phyloP scores from a whole-genome alignment of 2,329 filamentous ascomycete species.

The Pyrenophora graminea region DNA sequence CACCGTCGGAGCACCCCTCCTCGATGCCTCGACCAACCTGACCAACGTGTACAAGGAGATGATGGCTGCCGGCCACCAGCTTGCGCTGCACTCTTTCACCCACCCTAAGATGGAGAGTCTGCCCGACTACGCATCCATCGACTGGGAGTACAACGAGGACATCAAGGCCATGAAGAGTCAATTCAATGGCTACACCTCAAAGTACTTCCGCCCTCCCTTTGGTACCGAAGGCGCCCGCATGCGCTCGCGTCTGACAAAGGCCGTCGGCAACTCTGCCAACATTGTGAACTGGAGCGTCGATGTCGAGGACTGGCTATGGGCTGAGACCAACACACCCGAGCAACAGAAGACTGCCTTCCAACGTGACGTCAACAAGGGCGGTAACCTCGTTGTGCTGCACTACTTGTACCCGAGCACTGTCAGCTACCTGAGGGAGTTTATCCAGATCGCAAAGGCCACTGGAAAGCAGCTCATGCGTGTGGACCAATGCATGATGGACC shows the following conservation, averaged over 20 bases:
- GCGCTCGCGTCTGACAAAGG: slow-evolving; percentile 63
- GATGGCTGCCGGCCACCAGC: slow-evolving; percentile 65
- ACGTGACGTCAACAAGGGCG: slow-evolving; percentile 65
- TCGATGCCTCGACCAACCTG: slow-evolving; percentile 64
- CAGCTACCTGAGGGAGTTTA: slow-evolving; percentile 66
- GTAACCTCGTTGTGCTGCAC: slow-evolving; percentile 70
- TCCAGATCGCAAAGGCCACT: slow-evolving; percentile 64
- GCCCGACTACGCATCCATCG: slow-evolving; percentile 57
- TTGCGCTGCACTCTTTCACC: slow-evolving; percentile 70
- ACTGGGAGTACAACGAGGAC: slow-evolving; percentile 66
- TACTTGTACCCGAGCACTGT: slow-evolving; percentile 69
- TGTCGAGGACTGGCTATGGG: slow-evolving; percentile 73
- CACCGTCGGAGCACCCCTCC: slow-evolving; percentile 66
- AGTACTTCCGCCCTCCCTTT: slow-evolving; percentile 72
- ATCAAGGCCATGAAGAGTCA: slow-evolving; percentile 53
- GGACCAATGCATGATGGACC: slow-evolving; percentile 69
- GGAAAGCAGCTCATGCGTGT: slow-evolving; percentile 69
- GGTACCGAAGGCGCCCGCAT: slow-evolving; percentile 70
- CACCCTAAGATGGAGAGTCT: slow-evolving; percentile 70
- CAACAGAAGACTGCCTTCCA: slow-evolving; percentile 69
- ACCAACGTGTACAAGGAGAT: slow-evolving; percentile 68
- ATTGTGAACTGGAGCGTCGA: slow-evolving; percentile 72
- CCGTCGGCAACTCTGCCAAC: slow-evolving; percentile 53
- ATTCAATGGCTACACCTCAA: slow-evolving; percentile 42
- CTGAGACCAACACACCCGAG: slow-evolving; percentile 63